phyloP scores from a whole-genome alignment of 169 alveolate genomes.

The Plasmodium vivax region DNA sequence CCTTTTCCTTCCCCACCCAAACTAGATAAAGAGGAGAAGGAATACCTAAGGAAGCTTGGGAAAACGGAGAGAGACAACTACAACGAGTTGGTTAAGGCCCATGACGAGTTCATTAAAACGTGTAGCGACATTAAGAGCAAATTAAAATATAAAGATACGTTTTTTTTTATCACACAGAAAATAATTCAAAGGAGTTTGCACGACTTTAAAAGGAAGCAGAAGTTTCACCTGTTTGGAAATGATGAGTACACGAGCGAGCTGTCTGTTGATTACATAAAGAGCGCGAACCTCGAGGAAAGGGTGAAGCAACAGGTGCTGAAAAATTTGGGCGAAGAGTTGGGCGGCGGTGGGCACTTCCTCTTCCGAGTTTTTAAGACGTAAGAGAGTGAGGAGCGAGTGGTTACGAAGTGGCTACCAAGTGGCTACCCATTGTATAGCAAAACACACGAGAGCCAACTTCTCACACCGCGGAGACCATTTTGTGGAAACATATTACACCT shows the following conservation, averaged over 20 bases:
- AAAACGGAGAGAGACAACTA: slow-evolving; percentile 28
- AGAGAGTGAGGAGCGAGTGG: background rate
- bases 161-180: slow-evolving; percentile 73
- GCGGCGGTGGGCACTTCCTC: background rate
- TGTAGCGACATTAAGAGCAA: slow-evolving; percentile 60
- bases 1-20: background rate
- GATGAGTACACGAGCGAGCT: slow-evolving; percentile 72
- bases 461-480: background rate
- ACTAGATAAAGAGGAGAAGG: slow-evolving; percentile 61
- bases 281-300: slow-evolving; percentile 65
- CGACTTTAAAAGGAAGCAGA: slow-evolving; percentile 64
- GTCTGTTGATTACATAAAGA: slow-evolving; percentile 67
- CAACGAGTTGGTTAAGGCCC: slow-evolving; percentile 58
- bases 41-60: slow-evolving; percentile 44
- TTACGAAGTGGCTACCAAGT: background rate
- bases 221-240: slow-evolving; percentile 33
- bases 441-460: background rate
- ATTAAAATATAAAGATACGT: slow-evolving; percentile 72
- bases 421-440: background rate
- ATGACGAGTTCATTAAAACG: slow-evolving; percentile 41
- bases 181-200: slow-evolving; percentile 59
- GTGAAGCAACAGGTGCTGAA: slow-evolving; percentile 49
- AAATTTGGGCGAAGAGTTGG: slow-evolving; percentile 19
- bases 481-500: background rate
- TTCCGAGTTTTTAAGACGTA: slow-evolving; percentile 62